Percentiles rank a stretch among this genome's conserved stretches.
Conservation (phyloP, 495 filamentous ascomycete species). For the Penicillium taxi region DNA sequence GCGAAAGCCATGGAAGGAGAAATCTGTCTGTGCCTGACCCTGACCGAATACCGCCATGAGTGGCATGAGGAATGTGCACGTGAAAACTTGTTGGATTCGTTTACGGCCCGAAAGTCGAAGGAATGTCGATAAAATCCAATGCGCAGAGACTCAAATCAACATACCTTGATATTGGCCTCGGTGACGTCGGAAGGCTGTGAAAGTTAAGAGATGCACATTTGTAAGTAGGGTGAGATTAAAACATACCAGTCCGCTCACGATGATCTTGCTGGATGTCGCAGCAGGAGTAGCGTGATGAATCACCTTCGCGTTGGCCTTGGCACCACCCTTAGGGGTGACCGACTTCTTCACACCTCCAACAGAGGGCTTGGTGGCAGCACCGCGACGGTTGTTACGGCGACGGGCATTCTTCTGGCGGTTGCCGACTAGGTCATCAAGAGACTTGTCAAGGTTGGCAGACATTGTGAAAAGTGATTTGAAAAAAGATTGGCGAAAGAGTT, state of each 20-base stretch:
- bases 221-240: not conserved
- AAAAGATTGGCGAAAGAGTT: slow-evolving; percentile 9
- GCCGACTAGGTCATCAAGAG: slow-evolving; percentile 91
- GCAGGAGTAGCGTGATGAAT: slow-evolving; percentile 53
- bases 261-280: slow-evolving; percentile 71
- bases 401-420: slow-evolving; percentile 54
- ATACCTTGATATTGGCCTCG: slow-evolving; percentile 98
- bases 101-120: slow-evolving; percentile 39
- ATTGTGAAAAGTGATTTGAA: slow-evolving; percentile 35
- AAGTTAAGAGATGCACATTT: slow-evolving; percentile 40
- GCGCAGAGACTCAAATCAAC: slow-evolving; percentile 62
- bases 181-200: slow-evolving; percentile 83
- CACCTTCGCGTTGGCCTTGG: slow-evolving; percentile 55
- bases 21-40: slow-evolving; percentile 25
- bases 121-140: slow-evolving; percentile 50
- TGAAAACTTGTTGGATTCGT: slow-evolving; percentile 34
- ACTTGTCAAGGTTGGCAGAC: slow-evolving; percentile 90
- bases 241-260: slow-evolving; percentile 95
- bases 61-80: slow-evolving; percentile 25
- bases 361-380: slow-evolving; percentile 43
- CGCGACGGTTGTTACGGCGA: slow-evolving; percentile 46
- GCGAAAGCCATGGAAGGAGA: slow-evolving; percentile 37
- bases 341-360: slow-evolving; percentile 85
- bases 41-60: slow-evolving; percentile 19
- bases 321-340: slow-evolving; percentile 49